Evolutionary conservation across 1,284 basidiomycete species (phyloP), one percentile per base, ranked within the genome.

Genomic region (Lentinula novae-zelandiae): DNA sequence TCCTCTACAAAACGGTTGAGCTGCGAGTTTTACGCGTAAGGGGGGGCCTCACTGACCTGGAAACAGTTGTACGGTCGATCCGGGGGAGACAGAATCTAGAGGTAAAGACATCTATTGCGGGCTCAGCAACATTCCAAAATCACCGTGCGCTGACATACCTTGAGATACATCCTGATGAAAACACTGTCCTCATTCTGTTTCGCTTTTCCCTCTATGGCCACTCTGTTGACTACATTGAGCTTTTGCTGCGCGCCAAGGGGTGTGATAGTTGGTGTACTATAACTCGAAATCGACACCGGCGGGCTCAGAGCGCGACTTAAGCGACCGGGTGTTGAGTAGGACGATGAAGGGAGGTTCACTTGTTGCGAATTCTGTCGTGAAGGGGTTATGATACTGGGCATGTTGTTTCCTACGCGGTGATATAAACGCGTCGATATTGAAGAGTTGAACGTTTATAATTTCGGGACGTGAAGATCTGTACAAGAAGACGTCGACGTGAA

Each of bases 131-230:
- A 8, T n/a, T 51, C 5, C n/a, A 12, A 5, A 10, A 13, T 34
- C 5, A 20, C 15, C 57, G 51, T 9, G 58, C 36, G 34, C 42
- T 27, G 31, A 69, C 78, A 64, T 64, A 89, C 89, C 77, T 89
- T 92, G 66, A 92, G 77, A 73, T 88, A 92, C 78, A 92, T 85
- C 67, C 79, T 85, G 56, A 92, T 81, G 20, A 81, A 75, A 39
- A 82, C 87, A 49, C 84, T 86, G 68, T 89, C 86, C 49, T 81
- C 73, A 2, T 79, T 82, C 61, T 82, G 80, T 70, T 83, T 87
- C 33, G 84, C 84, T 70, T 84, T 86, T 40, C 89, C 89, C 67
- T 90, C 87, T 56, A 92, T 82, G 10, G 83, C 85, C 36, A 91
- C 80, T 62, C 87, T 86, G 61, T 87, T 86, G 3, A 91, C 87